These are phyloP conservation scores for Tricholoma furcatifolium DNA, from an alignment of 768 basidiomycete genomes.

Conservation along the genomic window DNA sequence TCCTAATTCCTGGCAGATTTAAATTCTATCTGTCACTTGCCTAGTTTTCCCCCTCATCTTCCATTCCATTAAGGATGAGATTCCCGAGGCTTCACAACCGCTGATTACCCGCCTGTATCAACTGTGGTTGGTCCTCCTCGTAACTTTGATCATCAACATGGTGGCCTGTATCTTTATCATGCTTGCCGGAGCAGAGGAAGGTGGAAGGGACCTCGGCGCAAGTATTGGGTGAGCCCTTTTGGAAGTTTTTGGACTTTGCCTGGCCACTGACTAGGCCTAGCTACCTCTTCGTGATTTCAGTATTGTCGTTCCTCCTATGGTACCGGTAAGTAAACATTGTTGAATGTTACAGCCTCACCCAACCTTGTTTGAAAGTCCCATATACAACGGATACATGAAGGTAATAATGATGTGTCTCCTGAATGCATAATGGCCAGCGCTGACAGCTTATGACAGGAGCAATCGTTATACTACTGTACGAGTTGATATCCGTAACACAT, in stretches of 20 bases:
- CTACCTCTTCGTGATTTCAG: slow-evolving; percentile 76
- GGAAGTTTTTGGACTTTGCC: slow-evolving; percentile 13
- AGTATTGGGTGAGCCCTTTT: slow-evolving; percentile 68
- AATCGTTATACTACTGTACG: slow-evolving; percentile 92
- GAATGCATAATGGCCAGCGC: slow-evolving; percentile 13
- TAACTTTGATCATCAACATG: slow-evolving; percentile 85
- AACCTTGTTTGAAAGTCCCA: slow-evolving; percentile 54
- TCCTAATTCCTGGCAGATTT: slow-evolving; percentile 16
- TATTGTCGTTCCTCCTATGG: slow-evolving; percentile 89
- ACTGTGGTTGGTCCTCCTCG: slow-evolving; percentile 88
- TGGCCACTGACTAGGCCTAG: slow-evolving; percentile 38
- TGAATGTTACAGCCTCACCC: slow-evolving; percentile 11
- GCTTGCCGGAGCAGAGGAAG: slow-evolving; percentile 70
- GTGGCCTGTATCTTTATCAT: slow-evolving; percentile 87
- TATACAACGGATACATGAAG: slow-evolving; percentile 98
- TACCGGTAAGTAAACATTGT: slow-evolving; percentile 63
- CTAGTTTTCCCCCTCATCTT: slow-evolving; percentile 92
- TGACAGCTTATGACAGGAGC: slow-evolving; percentile 57
- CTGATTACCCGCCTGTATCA: slow-evolving; percentile 87
- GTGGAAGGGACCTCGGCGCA: slow-evolving; percentile 76
- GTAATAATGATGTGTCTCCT: slow-evolving; percentile 37
- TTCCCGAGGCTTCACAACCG: slow-evolving; percentile 75
- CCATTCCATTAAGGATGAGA: slow-evolving; percentile 90
- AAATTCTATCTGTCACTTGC: slow-evolving; percentile 13
- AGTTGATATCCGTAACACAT: slow-evolving; percentile 22